Conservation (phyloP, 257 asterid genomes). For the Plectranthus barbatus region DNA sequence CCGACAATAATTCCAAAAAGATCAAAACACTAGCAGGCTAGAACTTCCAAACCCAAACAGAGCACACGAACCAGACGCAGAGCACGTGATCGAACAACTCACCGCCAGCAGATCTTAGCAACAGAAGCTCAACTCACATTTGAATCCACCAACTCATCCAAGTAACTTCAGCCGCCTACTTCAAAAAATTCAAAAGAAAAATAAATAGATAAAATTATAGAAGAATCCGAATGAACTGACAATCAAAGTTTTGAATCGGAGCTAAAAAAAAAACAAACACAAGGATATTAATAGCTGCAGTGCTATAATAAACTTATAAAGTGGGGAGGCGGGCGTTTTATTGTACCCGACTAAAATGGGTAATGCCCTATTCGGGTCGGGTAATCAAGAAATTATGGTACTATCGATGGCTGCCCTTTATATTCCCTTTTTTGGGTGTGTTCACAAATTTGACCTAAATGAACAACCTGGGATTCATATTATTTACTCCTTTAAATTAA, state of each 20-base stretch:
- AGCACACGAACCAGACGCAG: slow-evolving; percentile 8
- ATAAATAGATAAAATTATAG: background rate
- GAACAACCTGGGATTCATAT: slow-evolving; percentile 14
- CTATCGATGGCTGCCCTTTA: too few relatives aligned
- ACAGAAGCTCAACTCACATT: slow-evolving; percentile 45
- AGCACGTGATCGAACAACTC: slow-evolving; percentile 39
- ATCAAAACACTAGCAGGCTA: background rate
- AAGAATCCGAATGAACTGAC: background rate
- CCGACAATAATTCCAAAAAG: slow-evolving; percentile 5
- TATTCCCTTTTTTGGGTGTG: background rate
- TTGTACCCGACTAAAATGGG: slow-evolving; percentile 18
- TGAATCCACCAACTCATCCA: slow-evolving; percentile 28
- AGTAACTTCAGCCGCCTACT: slow-evolving; percentile 7
- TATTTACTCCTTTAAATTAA: slow-evolving; percentile 6
- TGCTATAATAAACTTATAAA: slow-evolving; percentile 5
- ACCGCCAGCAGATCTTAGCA: slow-evolving; percentile 63
- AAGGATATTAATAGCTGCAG: slow-evolving; percentile 16
- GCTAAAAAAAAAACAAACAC: slow-evolving; percentile 8
- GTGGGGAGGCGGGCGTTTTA: slow-evolving; percentile 44
- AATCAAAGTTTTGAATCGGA: slow-evolving; percentile 15
- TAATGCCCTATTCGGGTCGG: slow-evolving; percentile 14
- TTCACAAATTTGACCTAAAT: slow-evolving; percentile 7
- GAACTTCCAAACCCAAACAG: slow-evolving; percentile 15
- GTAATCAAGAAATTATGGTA: slow-evolving; percentile 11
- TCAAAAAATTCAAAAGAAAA: background rate